Evolutionary conservation across 768 basidiomycete genomes (phyloP).

Genomic region (Pilatotrama ljubarskyi): DNA sequence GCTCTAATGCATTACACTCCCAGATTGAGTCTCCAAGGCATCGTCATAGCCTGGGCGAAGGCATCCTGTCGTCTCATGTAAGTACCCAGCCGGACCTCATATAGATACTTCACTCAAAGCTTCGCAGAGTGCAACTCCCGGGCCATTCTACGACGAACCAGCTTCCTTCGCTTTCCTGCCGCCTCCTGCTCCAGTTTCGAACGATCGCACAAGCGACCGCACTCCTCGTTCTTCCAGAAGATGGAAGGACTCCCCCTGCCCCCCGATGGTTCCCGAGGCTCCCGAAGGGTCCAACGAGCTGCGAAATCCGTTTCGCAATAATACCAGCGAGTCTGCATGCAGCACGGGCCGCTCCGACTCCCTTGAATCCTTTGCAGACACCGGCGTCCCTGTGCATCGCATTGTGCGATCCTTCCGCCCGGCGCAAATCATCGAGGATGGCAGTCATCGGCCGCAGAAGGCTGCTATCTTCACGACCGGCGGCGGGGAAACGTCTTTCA

Average conservation of each 20-base stretch:
- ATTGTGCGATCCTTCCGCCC: conserved; percentile 4
- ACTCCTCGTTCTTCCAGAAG: not conserved
- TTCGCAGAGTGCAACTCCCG: not conserved
- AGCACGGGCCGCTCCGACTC: conserved; percentile 1
- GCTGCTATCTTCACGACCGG: conserved; percentile 8
- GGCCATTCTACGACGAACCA: not conserved
- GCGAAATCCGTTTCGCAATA: conserved; percentile 14
- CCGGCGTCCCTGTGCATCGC: conserved; percentile 4
- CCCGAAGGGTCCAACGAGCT: not conserved
- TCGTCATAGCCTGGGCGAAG: conserved; percentile 6
- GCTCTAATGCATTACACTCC: no score
- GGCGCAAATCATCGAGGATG: not conserved
- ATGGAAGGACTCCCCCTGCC: not conserved
- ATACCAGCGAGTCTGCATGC: not conserved
- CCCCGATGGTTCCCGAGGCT: not conserved
- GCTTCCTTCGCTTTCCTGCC: not conserved
- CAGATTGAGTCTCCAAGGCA: not conserved
- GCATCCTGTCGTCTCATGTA: not conserved
- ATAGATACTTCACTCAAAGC: not conserved
- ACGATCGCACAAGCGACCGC: not conserved
- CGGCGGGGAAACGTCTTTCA: not conserved
- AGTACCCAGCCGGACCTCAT: not conserved
- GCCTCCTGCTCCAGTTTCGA: not conserved
- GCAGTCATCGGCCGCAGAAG: not conserved
- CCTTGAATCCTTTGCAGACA: conserved; percentile 5